Base-by-base conservation (phyloP, 257 asterid genomes). In the Solanum tacnaense region DNA sequence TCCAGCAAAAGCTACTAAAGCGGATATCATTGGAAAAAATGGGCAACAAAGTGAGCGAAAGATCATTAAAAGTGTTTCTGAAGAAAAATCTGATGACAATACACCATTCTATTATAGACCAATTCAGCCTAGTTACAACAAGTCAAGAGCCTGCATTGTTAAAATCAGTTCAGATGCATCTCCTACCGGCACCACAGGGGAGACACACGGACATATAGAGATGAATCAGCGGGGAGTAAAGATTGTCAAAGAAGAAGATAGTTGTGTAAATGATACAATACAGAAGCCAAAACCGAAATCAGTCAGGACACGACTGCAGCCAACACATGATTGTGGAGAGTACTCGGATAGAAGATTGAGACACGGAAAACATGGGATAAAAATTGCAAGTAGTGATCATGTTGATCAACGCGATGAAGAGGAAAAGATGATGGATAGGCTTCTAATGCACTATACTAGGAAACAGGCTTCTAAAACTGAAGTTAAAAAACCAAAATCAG, bases 351-450 rank as follows among this genome's bases (percentile, higher is more conserved):
- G 38, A 41, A 62, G 71, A 62, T 62, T 62, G 29, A 62, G 82
- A 74, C 49, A 41, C 1, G 4, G 36, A n/a, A 78, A 78, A 39
- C 84, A 25, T 44, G 65, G 65, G 9, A 79, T 79, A 79, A 44
- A 46, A 79, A 79, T 79, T 21, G 13, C 84, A 79, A 44, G 75
- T 13, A 84, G 34, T 9, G 93, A 88, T 5, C 81, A 88, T 52
- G 31, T 29, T n/a, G 60, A 62, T 70, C 84, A 86, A 11, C 60
- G 25, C 2, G 94, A 93, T 16, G 93, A 94, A 27, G 98, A 96
- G 62, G 98, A 93, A 79, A 92, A 68, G 86, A 85, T 5, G 86
- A 76, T 95, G 92, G 98, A 94, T 74, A 93, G 65, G 92, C 95
- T 96, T 71, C 87, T 96, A 39, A 36, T 31, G n/a, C 91, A 91